Evolutionary conservation across 164 flowering plant genomes (phyloP).

Genomic region (Brasenia schreberi): DNA sequence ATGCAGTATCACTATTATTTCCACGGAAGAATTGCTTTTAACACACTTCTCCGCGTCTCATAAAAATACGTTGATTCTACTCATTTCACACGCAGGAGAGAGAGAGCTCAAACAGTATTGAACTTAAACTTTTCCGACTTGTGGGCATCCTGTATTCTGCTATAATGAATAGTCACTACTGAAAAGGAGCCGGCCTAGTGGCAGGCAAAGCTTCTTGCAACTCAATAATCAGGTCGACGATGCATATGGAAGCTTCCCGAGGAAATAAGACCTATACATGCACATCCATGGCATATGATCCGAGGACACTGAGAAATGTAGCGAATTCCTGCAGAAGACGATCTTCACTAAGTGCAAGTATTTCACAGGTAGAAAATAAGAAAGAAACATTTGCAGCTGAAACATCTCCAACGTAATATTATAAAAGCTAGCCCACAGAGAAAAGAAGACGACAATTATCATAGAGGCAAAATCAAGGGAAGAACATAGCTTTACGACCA

Average conservation of each 20-base stretch:
- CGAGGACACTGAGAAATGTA: constrained; percentile 40
- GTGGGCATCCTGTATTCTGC: background rate
- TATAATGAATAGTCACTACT: background rate
- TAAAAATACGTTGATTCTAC: too few species aligned
- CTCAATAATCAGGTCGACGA: too few species aligned
- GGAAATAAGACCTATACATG: constrained; percentile 10
- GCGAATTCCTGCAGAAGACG: constrained; percentile 35
- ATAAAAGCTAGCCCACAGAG: too few species aligned
- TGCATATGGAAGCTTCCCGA: too few species aligned
- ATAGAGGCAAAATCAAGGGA: background rate
- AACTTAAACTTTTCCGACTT: too few species aligned
- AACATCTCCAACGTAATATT: too few species aligned
- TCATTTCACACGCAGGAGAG: background rate
- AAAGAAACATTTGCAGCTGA: background rate
- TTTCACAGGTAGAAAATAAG: background rate
- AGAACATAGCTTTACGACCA: too few species aligned
- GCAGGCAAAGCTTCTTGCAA: too few species aligned
- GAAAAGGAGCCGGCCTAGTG: background rate
- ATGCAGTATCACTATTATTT: too few species aligned
- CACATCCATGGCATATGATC: constrained; percentile 56
- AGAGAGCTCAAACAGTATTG: background rate
- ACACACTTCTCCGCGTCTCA: too few species aligned
- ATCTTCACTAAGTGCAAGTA: background rate
- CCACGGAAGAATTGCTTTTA: too few species aligned
- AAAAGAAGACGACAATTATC: background rate